Evolutionary conservation across 148 eudicot genomes (phyloP), one percentile per base, ranked within the genome.

Genomic region (Nepenthes mirabilis): DNA sequence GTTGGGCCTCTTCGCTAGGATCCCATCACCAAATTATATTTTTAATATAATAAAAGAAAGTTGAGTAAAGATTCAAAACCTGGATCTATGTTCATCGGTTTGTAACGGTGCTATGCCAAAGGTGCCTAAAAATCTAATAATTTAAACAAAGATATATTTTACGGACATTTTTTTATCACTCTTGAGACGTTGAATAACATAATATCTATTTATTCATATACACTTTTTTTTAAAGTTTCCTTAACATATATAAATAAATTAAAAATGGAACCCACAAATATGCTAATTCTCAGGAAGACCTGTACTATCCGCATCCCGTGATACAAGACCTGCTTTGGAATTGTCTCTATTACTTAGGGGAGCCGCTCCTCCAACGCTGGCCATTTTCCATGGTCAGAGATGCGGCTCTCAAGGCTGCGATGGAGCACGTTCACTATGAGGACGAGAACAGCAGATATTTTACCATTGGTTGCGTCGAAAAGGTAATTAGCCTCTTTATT

Each of bases 351-450:
- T 74, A 77, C 62, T 50, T 80, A 37, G 75, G 48, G 0, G 84
- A 80, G 65, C 79, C 81, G 11, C 2, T 80, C 33, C 65, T 80
- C 11, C 69, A 57, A 54, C 55, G 61, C 9, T 74, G 84, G 84
- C 84, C 84, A 47, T 71, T 77, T 54, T 55, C 76, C 8, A 62
- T 35, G 50, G 36, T 80, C 36, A 68, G 84, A 55, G 67, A 71
- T 34, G 77, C 69, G 64, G 81, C 84, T 9, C 45, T 80, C 56
- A 66, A 64, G 43, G 37, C 36, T 14, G 84, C 81, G 2, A 80
- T 80, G 69, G 60, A 80, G 23, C 80, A 80, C 32, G 67, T 80
- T 32, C 84, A 80, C 56, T 80, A 80, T 47, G 84, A 80, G 60
- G 79, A 77, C 56, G 7, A 56, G 37, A 80, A 80, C 43, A 77